These are phyloP conservation scores for Chlorella ohadii DNA, from an alignment of 139 green algal species.

Conservation along the genomic window DNA sequence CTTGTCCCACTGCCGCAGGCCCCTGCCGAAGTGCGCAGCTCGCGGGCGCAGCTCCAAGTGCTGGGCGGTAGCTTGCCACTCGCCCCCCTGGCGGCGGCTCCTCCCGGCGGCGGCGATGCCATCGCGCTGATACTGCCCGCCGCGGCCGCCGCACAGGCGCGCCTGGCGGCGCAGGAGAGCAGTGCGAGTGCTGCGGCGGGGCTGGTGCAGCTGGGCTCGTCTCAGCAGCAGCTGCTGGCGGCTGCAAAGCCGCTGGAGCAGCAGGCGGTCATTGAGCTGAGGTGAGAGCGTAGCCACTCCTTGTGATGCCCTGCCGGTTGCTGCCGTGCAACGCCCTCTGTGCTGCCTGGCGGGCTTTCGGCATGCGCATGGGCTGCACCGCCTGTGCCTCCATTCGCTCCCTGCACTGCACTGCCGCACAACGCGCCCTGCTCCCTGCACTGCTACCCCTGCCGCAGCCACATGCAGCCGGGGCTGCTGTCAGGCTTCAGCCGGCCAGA, in stretches of 20 bases:
- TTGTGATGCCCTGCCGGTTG: too few species aligned
- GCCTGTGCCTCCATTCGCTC: too few species aligned
- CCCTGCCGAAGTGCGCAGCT: neutral
- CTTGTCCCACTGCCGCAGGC: slow-evolving; percentile 1
- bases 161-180: too few species aligned
- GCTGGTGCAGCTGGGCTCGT: neutral
- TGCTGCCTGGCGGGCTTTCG: too few species aligned
- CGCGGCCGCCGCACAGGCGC: neutral
- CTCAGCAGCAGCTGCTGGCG: neutral
- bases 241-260: neutral
- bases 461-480: slow-evolving; percentile 16
- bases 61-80: neutral
- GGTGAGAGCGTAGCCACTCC: neutral
- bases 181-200: neutral
- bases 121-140: neutral
- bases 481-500: neutral
- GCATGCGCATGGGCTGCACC: too few species aligned
- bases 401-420: too few species aligned
- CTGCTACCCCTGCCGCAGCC: neutral
- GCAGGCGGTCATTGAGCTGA: neutral
- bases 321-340: too few species aligned
- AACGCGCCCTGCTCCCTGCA: neutral
- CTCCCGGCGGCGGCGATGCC: neutral
- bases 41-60: neutral
- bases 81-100: neutral